Percentiles rank a stretch among this genome's conserved stretches.
Evolutionary conservation across 257 asterid species (phyloP).

Genomic region (Capsicum chinense): DNA sequence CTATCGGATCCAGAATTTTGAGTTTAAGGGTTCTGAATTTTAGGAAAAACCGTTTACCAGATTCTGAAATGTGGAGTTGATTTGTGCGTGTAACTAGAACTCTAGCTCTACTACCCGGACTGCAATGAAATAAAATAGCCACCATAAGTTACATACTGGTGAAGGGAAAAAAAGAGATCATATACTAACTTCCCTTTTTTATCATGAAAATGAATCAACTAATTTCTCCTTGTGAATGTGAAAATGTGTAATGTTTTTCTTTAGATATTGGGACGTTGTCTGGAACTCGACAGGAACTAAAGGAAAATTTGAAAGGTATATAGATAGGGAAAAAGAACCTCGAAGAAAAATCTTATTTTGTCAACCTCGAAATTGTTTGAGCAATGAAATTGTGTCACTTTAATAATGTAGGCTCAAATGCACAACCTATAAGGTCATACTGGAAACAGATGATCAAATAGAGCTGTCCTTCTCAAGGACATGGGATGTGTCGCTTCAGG

Average conservation of each 20-base stretch:
- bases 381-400: background rate
- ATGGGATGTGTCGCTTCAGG: slow-evolving; percentile 74
- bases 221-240: background rate
- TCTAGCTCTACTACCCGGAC: background rate
- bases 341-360: background rate
- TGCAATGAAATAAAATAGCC: background rate
- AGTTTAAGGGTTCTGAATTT: background rate
- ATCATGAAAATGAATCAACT: background rate
- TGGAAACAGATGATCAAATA: slow-evolving; percentile 66
- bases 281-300: slow-evolving; percentile 54
- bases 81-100: background rate
- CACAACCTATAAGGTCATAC: slow-evolving; percentile 52
- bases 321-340: background rate
- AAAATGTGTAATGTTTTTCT: background rate
- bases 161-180: background rate
- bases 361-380: background rate
- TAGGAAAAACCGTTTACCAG: background rate
- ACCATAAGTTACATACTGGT: background rate
- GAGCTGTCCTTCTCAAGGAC: slow-evolving; percentile 82
- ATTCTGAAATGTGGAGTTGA: background rate
- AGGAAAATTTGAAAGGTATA: slow-evolving; percentile 58
- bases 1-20: background rate
- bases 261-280: slow-evolving; percentile 71
- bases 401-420: slow-evolving; percentile 60
- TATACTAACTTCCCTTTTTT: background rate